Evolutionary conservation across 2,329 filamentous ascomycete genomes (phyloP).

Genomic region (Aspergillus niger): DNA sequence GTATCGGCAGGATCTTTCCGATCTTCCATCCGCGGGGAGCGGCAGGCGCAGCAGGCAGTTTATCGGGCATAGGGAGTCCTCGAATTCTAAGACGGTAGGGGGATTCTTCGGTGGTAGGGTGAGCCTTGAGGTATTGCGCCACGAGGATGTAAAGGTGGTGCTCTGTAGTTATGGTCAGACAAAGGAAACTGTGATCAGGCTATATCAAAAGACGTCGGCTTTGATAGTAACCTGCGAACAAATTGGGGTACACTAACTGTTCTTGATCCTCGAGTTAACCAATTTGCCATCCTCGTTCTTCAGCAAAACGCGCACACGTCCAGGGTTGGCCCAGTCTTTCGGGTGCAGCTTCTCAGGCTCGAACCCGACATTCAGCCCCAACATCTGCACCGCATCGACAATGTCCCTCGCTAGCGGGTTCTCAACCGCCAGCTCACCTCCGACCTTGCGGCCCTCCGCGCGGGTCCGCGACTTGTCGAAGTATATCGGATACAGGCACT

Average conservation of each 20-base stretch:
- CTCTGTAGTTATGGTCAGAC: conserved; percentile 47
- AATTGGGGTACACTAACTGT: conserved; percentile 56
- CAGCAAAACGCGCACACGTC: conserved; percentile 78
- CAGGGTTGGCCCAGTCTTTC: conserved; percentile 97
- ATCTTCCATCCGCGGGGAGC: conserved; percentile 91
- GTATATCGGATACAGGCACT: conserved; percentile 93
- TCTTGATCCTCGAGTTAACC: conserved; percentile 59
- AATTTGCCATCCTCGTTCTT: conserved; percentile 56
- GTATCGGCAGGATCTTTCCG: conserved; percentile 76
- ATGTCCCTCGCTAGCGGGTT: conserved; percentile 91
- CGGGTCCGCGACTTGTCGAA: conserved; percentile 72
- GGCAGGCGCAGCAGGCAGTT: conserved; percentile 71
- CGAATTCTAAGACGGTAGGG: conserved; percentile 73
- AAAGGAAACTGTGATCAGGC: neutral
- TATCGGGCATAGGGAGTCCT: conserved; percentile 68
- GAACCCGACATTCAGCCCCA: conserved; percentile 67
- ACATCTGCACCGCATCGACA: conserved; percentile 74
- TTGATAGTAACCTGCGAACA: neutral
- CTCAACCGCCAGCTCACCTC: conserved; percentile 68
- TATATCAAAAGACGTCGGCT: neutral
- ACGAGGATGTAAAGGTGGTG: conserved; percentile 86
- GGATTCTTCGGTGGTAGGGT: conserved; percentile 74
- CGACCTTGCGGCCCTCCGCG: conserved; percentile 78
- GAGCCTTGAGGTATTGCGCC: conserved; percentile 70
- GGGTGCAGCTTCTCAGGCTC: conserved; percentile 92